Percentiles rank a stretch among this genome's conserved stretches.
phyloP scores from a whole-genome alignment of 371 early-diverging fungal species.

The Rhizopus microsporus region DNA sequence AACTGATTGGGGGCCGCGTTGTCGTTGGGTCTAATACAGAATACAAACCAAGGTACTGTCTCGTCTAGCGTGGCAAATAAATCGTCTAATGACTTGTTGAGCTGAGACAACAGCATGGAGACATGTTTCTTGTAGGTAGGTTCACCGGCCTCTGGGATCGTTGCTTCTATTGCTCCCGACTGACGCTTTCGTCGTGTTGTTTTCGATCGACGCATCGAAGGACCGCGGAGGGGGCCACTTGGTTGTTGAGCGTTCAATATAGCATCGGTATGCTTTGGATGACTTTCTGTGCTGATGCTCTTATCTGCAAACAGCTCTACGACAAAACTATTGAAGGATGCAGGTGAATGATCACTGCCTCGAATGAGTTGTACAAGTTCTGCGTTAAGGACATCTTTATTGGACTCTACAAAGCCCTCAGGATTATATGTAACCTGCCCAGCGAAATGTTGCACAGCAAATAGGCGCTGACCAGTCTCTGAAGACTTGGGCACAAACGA shows the following conservation, averaged over 20 bases:
- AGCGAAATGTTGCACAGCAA: slow-evolving; percentile 82
- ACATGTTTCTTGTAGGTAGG: slow-evolving; percentile 7
- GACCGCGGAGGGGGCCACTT: slow-evolving; percentile 54
- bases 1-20: slow-evolving; percentile 58
- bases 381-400: slow-evolving; percentile 70
- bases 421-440: slow-evolving; percentile 76
- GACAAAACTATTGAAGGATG: slow-evolving; percentile 56
- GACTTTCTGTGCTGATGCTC: slow-evolving; percentile 59
- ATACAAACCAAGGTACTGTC: slow-evolving; percentile 87
- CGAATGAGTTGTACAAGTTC: slow-evolving; percentile 81
- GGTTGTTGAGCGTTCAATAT: slow-evolving; percentile 65
- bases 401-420: slow-evolving; percentile 71
- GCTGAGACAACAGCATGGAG: slow-evolving; percentile 53
- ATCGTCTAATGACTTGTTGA: slow-evolving; percentile 75
- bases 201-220: slow-evolving; percentile 47
- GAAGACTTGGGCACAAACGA: slow-evolving; percentile 47
- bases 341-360: slow-evolving; percentile 25
- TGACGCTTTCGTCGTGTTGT: slow-evolving; percentile 31
- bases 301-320: slow-evolving; percentile 39
- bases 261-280: slow-evolving; percentile 60
- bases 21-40: slow-evolving; percentile 80
- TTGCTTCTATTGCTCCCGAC: slow-evolving; percentile 1
- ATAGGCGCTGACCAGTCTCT: slow-evolving; percentile 32
- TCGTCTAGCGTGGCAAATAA: slow-evolving; percentile 80
- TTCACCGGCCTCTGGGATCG: slow-evolving; percentile 6